A percentile compares a stretch with the other conserved stretches of the same genome.
These are phyloP conservation scores for Mycena olivaceomarginata DNA, from an alignment of 768 basidiomycete species.

Conservation along the genomic window DNA sequence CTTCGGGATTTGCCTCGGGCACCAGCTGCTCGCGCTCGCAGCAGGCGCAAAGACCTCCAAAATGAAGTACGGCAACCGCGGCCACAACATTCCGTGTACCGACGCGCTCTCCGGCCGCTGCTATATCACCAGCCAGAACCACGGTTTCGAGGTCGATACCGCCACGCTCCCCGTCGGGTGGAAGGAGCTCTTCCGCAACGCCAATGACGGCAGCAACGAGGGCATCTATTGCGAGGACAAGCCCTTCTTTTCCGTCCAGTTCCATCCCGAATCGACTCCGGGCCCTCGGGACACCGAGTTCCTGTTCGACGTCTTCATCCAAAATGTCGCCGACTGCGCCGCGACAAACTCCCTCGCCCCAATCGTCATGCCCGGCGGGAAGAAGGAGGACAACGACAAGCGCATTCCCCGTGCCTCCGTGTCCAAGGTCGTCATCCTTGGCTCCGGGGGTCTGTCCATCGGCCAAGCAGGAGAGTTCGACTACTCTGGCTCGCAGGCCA, in stretches of 20 bases:
- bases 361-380: conserved; percentile 86
- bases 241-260: conserved; percentile 99
- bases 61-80: conserved; percentile 99
- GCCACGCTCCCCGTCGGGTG: conserved; percentile 87
- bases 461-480: conserved; percentile 99
- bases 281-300: conserved; percentile 99
- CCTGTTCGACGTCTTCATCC: conserved; percentile 97
- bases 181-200: conserved; percentile 97
- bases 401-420: conserved; percentile 85
- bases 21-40: conserved; percentile 96
- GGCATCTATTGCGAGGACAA: conserved; percentile 95
- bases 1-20: conserved; percentile 99
- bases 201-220: conserved; percentile 98
- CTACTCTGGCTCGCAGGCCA: conserved; percentile 99
- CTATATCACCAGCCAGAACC: conserved; percentile 99
- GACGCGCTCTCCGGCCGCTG: conserved; percentile 95
- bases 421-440: conserved; percentile 96
- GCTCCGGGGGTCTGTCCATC: conserved; percentile 97
- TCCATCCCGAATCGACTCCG: conserved; percentile 98
- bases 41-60: conserved; percentile 96
- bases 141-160: conserved; percentile 96
- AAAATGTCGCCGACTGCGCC: conserved; percentile 87
- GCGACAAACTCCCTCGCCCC: conserved; percentile 72
- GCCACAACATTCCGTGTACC: conserved; percentile 98
- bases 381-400: conserved; percentile 87